Evolutionary conservation across 2,329 filamentous ascomycete genomes (phyloP), one percentile per base, ranked within the genome.

Genomic region (Botrytis galanthina): DNA sequence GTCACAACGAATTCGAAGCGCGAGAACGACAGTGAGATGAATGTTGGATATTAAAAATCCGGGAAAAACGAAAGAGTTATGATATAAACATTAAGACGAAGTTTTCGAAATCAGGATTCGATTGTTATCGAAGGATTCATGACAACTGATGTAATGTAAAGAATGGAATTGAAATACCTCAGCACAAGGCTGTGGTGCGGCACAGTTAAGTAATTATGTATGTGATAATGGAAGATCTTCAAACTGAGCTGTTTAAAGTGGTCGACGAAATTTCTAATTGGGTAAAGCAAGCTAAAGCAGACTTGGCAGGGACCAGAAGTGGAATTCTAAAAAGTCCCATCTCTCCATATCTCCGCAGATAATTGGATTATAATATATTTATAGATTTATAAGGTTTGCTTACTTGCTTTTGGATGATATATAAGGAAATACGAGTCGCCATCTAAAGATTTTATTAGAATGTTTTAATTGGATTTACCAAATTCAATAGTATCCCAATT

Each of bases 101-200:
- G 29, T 8, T 22, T 29, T 29, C 32, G 2, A 35, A 37, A 61
- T 37, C 59, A 61, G 32, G 59, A 46, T 46, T 32, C 35, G 10
- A 66, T 14, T 54, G 9, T 29, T 37, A n/a, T 48, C 42, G 68
- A 70, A 70, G 54, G 54, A 70, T 61, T 46, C 54, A 61, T 59
- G 26, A 35, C 29, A 60, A 32, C n/a, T 22, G 39, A 22, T 46
- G 20, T 26, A 61, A 22, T 46, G 20, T 32, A 70, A 60, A 60
- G 51, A 61, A 12, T 70, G 39, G 32, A 44, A 37, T 48, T 22
- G 20, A 70, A 18, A 60, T 26, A 39, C 29, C 54, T 70, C 48
- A 70, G 67, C 66, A 42, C 66, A 20, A 69, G 54, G 67, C 67
- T 70, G 67, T 60, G 54, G 29, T 70, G 67, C 67, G 54, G 54